phyloP scores from a whole-genome alignment of 2,329 filamentous ascomycete genomes.

The Cercospora beticola region DNA sequence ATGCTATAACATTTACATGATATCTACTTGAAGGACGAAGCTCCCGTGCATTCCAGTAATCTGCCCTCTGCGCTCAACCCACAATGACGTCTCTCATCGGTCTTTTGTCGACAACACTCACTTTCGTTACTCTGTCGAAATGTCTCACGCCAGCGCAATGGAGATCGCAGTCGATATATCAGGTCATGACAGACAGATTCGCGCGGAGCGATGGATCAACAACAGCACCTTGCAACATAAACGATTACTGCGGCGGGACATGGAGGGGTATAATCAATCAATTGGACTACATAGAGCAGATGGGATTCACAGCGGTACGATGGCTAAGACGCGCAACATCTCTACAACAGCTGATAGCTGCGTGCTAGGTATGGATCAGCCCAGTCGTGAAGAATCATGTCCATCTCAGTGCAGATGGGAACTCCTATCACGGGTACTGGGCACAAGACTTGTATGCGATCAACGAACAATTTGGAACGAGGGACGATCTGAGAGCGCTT shows the following conservation, averaged over 20 bases:
- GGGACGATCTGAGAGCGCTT: conserved; percentile 46
- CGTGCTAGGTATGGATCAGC: conserved; percentile 37
- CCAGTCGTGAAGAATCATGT: conserved; percentile 45
- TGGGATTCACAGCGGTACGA: conserved; percentile 47
- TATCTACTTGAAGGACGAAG: conserved; percentile 7
- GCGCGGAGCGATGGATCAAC: conserved; percentile 50
- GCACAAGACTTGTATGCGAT: conserved; percentile 46
- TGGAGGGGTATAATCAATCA: conserved; percentile 47
- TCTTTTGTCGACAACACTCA: conserved; percentile 15
- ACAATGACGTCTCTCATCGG: conserved; percentile 12
- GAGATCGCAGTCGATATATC: conserved; percentile 58
- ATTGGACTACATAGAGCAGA: conserved; percentile 51
- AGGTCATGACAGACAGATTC: conserved; percentile 58
- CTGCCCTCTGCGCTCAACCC: conserved; percentile 2
- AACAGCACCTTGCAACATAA: conserved; percentile 46
- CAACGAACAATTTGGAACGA: conserved; percentile 49
- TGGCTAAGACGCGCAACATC: background rate
- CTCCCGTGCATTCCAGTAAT: conserved; percentile 19
- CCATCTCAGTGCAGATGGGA: conserved; percentile 40
- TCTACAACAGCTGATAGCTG: background rate
- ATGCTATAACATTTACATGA: conserved; percentile 5
- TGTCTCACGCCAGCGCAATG: conserved; percentile 20
- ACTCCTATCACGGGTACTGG: conserved; percentile 52
- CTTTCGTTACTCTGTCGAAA: background rate
- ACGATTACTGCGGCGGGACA: conserved; percentile 50